Evolutionary conservation across 2,329 filamentous ascomycete genomes (phyloP), one percentile per base, ranked within the genome.

Genomic region (Aschersonia sp.): DNA sequence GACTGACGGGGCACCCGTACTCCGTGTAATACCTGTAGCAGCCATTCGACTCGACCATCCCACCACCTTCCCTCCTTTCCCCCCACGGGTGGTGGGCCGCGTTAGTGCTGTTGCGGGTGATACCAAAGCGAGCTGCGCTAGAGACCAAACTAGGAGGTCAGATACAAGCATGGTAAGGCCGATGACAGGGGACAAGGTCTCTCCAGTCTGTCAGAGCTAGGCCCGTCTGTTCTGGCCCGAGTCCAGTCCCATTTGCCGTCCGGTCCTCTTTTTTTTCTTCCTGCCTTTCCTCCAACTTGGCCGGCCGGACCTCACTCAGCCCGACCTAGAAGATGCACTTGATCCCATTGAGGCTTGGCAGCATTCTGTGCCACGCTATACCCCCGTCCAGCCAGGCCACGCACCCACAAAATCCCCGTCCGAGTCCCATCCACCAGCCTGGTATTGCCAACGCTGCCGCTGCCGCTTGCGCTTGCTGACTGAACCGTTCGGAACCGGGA

Each of bases 291-390:
- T 44, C 20, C 20, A 29, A 7, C 43, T 45, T 5, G 29, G 12
- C 30, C 31, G 20, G 29, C 12, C 43, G 12, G 47, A 31, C 29
- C 29, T 7, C 4, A n/a, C 9, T 28, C 20, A 6, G 30, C 10
- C 30, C 29, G 9, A 20, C 12, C 31, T 44, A 32, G 31, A 44
- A 12, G 35, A 7, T 38, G 35, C 35, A 45, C 43, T 45, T 30
- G 31, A 32, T 9, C 43, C 20, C 30, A n/a, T 46, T 43, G 38
- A 31, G 47, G 44, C 43, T 41, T 47, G 43, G 46, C 47, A 45
- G 45, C 47, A 40, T 49, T 35, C 42, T 40, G 50, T 51, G 47
- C 50, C 50, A 51, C 47, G 50, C 50, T 51, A 49, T 45, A 47
- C 50, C 47, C 47, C 47, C 45, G 47, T 48, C 44, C 43, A 31